phyloP scores from a whole-genome alignment of 768 basidiomycete genomes.

The Mycena albidolilacea region DNA sequence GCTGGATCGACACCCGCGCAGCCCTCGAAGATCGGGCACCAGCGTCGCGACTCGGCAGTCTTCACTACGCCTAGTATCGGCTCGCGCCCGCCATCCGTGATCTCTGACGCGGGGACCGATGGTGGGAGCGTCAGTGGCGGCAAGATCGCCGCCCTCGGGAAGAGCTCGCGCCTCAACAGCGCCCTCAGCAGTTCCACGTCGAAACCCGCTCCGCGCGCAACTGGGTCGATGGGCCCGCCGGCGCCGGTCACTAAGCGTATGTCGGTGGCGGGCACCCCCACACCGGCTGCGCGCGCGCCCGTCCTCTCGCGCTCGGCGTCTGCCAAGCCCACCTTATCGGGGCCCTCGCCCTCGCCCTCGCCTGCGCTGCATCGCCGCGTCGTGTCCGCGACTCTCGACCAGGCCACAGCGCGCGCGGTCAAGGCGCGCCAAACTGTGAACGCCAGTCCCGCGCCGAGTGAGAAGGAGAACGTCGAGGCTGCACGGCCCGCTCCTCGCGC shows the following conservation, averaged over 20 bases:
- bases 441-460: slow-evolving; percentile 58
- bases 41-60: slow-evolving; percentile 71
- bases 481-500: slow-evolving; percentile 38
- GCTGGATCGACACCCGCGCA: slow-evolving; percentile 71
- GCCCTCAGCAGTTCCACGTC: slow-evolving; percentile 39
- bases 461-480: slow-evolving; percentile 72
- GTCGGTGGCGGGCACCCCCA: slow-evolving; percentile 56
- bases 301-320: slow-evolving; percentile 47
- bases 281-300: slow-evolving; percentile 52
- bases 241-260: slow-evolving; percentile 52
- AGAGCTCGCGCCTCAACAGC: slow-evolving; percentile 65
- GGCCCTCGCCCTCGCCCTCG: slow-evolving; percentile 2
- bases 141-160: slow-evolving; percentile 61
- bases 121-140: slow-evolving; percentile 51
- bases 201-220: slow-evolving; percentile 44
- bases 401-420: slow-evolving; percentile 53
- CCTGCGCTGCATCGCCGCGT: slow-evolving; percentile 45
- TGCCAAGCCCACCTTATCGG: slow-evolving; percentile 46
- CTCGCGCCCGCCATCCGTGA: slow-evolving; percentile 68
- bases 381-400: slow-evolving; percentile 48
- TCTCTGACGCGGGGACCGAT: slow-evolving; percentile 66
- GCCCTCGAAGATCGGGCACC: slow-evolving; percentile 53
- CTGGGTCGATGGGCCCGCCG: slow-evolving; percentile 70
- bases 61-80: slow-evolving; percentile 65
- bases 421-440: slow-evolving; percentile 50